Evolutionary conservation across 2,329 filamentous ascomycete species (phyloP), one percentile per base, ranked within the genome.

Genomic region (Colletotrichum echinochloae): DNA sequence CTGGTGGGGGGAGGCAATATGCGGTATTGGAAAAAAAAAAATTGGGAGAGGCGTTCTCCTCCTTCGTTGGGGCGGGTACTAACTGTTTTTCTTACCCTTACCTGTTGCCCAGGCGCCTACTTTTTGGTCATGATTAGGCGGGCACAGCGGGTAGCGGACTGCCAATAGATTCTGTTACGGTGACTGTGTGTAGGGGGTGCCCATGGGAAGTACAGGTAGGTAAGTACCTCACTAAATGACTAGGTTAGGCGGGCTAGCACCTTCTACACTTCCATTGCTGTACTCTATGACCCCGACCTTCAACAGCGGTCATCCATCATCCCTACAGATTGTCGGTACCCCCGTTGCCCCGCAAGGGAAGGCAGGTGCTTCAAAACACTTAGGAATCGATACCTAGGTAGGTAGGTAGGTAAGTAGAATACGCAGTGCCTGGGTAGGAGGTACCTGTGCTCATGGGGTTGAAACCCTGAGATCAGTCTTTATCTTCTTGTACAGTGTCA

Each of bases 1-100:
- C 62, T 73, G 72, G 72, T 72, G 72, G 70, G 66, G 68, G 59
- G 48, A 66, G 69, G 51, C 39, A 65, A 65, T 23, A 26, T 28
- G 33, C 23, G 60, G 59, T 54, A 55, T 37, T 41, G 48, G 26
- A 59, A 65, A 62, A 71, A 68, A 72, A 72, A 68, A 71, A 57
- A 67, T 57, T 57, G 65, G 52, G 65, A 57, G 51, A 39, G 66
- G 64, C 51, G 44, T 66, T 63, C 35, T 63, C 66, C 62, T 66
- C 28, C 63, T 52, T 57, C 39, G 66, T 70, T 70, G 56, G 67
- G 67, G 64, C 57, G 67, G 67, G 64, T 67, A 67, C 52, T 63
- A 51, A 61, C 44, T 70, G 46, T 28, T 16, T 51, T 49, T 28
- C 26, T 49, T 51, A 51, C 26, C 48, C 16, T 51, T 28, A 30